Percentiles rank a stretch among this genome's conserved stretches.
phyloP scores from a whole-genome alignment of 768 basidiomycete species.

The Tricholoma terreum region DNA sequence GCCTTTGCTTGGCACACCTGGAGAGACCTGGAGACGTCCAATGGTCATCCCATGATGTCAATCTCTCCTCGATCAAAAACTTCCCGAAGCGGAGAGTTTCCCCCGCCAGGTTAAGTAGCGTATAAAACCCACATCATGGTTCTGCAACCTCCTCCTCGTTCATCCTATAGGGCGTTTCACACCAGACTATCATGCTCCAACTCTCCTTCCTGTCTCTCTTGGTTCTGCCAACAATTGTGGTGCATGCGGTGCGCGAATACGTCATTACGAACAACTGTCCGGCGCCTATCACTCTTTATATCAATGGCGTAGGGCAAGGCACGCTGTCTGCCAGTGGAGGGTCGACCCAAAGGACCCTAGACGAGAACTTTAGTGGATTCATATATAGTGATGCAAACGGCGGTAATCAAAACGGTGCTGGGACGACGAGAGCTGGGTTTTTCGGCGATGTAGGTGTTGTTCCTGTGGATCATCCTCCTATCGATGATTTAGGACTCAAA shows the following conservation, averaged over 20 bases:
- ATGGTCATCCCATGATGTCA: too few relatives aligned
- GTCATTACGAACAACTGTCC: constrained; percentile 27
- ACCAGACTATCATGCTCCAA: not conserved
- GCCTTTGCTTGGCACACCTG: too few relatives aligned
- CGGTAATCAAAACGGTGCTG: constrained; percentile 18
- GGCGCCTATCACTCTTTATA: constrained; percentile 17
- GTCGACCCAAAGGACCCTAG: constrained; percentile 8
- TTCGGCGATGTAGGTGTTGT: constrained; percentile 8
- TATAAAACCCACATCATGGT: too few relatives aligned
- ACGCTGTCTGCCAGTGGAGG: constrained; percentile 17
- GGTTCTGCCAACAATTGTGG: not conserved
- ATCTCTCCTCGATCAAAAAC: too few relatives aligned
- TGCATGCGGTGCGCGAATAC: constrained; percentile 7
- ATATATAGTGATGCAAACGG: constrained; percentile 25
- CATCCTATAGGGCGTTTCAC: not conserved
- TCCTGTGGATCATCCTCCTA: not conserved
- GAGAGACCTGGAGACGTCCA: too few relatives aligned
- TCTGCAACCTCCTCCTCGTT: not conserved
- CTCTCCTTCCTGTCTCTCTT: not conserved
- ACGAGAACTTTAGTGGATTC: constrained; percentile 20
- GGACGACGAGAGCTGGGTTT: constrained; percentile 23
- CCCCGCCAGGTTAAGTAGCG: too few relatives aligned
- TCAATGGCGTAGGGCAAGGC: constrained; percentile 21
- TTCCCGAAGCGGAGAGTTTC: too few relatives aligned
- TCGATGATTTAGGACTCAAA: not conserved